Evolutionary conservation across 306 rosid genomes (phyloP).

Genomic region (Rosa persica): DNA sequence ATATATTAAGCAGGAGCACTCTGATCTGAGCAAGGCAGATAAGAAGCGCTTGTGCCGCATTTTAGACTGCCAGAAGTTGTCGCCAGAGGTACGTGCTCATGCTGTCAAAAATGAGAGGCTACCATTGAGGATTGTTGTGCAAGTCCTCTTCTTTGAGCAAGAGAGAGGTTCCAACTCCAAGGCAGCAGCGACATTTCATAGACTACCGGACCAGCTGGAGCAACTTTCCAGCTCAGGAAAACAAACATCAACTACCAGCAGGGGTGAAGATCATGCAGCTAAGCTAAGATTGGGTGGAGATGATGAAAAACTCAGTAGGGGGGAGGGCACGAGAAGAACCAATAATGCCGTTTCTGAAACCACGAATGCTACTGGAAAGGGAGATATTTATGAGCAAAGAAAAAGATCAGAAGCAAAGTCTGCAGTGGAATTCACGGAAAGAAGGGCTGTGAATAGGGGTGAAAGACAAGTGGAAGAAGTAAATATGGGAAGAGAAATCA

Average conservation of each 20-base stretch:
- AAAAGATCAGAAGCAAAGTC: slow-evolving; percentile 47
- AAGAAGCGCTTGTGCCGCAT: slow-evolving; percentile 65
- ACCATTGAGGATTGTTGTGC: slow-evolving; percentile 79
- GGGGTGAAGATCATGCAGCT: slow-evolving; percentile 25
- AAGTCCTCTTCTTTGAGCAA: slow-evolving; percentile 77
- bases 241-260: slow-evolving; percentile 39
- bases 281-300: slow-evolving; percentile 42
- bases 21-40: slow-evolving; percentile 64
- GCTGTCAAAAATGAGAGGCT: slow-evolving; percentile 83
- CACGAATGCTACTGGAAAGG: slow-evolving; percentile 36
- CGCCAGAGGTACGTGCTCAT: slow-evolving; percentile 62
- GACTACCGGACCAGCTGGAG: slow-evolving; percentile 27
- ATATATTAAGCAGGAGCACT: slow-evolving; percentile 53
- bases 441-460: slow-evolving; percentile 37
- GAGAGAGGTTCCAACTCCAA: slow-evolving; percentile 48
- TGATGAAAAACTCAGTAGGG: slow-evolving; percentile 44
- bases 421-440: slow-evolving; percentile 39
- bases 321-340: slow-evolving; percentile 41
- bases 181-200: slow-evolving; percentile 20
- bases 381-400: slow-evolving; percentile 33
- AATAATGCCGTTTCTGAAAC: background rate
- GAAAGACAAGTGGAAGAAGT: slow-evolving; percentile 35
- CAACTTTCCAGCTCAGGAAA: slow-evolving; percentile 40
- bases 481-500: slow-evolving; percentile 34
- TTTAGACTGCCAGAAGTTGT: slow-evolving; percentile 73